phyloP scores from a whole-genome alignment of 192 early-diverging fungal species.

The Coemansia sp. region DNA sequence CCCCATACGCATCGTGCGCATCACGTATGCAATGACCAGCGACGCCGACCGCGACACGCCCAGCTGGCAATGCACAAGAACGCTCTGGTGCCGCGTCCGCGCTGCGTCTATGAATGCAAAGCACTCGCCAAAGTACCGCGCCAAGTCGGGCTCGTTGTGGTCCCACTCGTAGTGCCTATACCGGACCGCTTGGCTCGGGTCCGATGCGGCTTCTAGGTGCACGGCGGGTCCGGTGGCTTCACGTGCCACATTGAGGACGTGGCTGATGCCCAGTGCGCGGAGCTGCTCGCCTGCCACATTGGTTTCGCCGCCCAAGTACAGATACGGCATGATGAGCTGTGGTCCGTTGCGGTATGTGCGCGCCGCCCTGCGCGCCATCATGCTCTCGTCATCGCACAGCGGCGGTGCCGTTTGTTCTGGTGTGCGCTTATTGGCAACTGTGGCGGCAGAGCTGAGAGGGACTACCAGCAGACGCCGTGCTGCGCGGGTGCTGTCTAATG shows the following conservation, averaged over 20 bases:
- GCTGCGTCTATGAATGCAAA: constrained; percentile 70
- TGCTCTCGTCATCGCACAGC: constrained; percentile 9
- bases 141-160: constrained; percentile 69
- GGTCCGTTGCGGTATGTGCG: constrained; percentile 37
- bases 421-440: background rate
- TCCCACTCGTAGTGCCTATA: constrained; percentile 72
- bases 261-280: constrained; percentile 6
- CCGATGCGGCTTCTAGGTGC: background rate
- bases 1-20: constrained; percentile 62
- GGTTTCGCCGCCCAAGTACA: constrained; percentile 41
- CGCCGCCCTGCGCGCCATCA: constrained; percentile 29
- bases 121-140: constrained; percentile 59
- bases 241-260: constrained; percentile 37
- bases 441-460: constrained; percentile 2
- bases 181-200: constrained; percentile 19
- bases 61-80: constrained; percentile 86
- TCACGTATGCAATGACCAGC: constrained; percentile 85
- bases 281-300: constrained; percentile 24
- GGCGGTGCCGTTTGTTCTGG: background rate
- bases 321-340: constrained; percentile 46
- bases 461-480: background rate
- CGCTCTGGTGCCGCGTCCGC: constrained; percentile 49
- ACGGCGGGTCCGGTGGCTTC: constrained; percentile 10
- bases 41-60: constrained; percentile 87
- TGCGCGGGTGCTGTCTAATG: background rate